These are phyloP conservation scores for Cercospora sp. DNA, from an alignment of 2,329 filamentous ascomycete species.

Conservation along the genomic window DNA sequence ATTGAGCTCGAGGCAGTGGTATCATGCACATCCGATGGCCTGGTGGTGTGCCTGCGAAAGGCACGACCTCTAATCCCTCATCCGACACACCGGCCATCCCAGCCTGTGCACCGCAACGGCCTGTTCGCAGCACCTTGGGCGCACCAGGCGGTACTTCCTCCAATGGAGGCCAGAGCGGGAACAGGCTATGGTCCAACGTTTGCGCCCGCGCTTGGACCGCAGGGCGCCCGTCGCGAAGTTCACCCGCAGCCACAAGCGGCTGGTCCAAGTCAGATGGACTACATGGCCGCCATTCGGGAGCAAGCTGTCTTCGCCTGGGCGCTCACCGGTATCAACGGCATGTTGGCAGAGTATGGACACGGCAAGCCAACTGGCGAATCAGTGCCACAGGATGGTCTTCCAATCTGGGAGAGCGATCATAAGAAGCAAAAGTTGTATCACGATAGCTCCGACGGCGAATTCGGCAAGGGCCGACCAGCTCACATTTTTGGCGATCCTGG, in stretches of 20 bases:
- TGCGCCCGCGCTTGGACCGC: slow-evolving; percentile 40
- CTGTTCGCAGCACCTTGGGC: slow-evolving; percentile 82
- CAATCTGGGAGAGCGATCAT: slow-evolving; percentile 52
- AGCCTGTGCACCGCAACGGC: slow-evolving; percentile 57
- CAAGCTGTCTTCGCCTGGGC: slow-evolving; percentile 89
- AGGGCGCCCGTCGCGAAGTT: slow-evolving; percentile 30
- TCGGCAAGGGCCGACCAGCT: slow-evolving; percentile 12
- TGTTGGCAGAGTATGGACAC: slow-evolving; percentile 63
- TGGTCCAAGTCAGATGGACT: slow-evolving; percentile 56
- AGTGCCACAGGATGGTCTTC: slow-evolving; percentile 60
- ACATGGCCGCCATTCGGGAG: slow-evolving; percentile 80
- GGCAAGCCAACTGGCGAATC: slow-evolving; percentile 65
- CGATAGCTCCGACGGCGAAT: slow-evolving; percentile 12
- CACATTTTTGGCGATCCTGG: slow-evolving; percentile 39
- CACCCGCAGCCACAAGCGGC: slow-evolving; percentile 45
- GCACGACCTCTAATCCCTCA: slow-evolving; percentile 70
- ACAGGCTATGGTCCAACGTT: slow-evolving; percentile 37
- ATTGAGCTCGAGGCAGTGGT: slow-evolving; percentile 86
- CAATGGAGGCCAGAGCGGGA: slow-evolving; percentile 40
- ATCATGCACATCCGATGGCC: slow-evolving; percentile 83
- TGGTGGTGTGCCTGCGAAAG: slow-evolving; percentile 76
- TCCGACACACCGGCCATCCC: slow-evolving; percentile 50
- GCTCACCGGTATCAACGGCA: slow-evolving; percentile 75
- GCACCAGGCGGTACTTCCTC: slow-evolving; percentile 59
- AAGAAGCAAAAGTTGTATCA: slow-evolving; percentile 14